These are phyloP conservation scores for Fistulinella cinereoalba DNA, from an alignment of 1,284 basidiomycete species.

Conservation along the genomic window DNA sequence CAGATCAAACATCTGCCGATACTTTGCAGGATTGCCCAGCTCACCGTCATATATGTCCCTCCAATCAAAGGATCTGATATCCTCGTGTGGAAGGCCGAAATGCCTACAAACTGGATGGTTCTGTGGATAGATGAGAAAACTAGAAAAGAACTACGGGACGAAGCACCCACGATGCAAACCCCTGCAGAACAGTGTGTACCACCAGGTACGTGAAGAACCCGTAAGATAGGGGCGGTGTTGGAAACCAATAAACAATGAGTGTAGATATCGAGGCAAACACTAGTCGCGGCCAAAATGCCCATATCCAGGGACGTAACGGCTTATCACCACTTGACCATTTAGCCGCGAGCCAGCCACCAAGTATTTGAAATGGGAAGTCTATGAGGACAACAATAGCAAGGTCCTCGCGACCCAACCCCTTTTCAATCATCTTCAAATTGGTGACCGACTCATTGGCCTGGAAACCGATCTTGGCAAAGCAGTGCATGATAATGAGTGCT, in stretches of 20 bases:
- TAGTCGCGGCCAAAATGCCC: conserved; percentile 88
- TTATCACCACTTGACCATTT: conserved; percentile 81
- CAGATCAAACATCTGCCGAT: conserved; percentile 7
- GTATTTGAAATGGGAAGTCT: conserved; percentile 97
- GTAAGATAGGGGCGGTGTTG: conserved; percentile 67
- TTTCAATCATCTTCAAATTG: conserved; percentile 94
- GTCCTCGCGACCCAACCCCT: conserved; percentile 94
- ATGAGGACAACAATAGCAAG: conserved; percentile 92
- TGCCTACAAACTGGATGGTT: conserved; percentile 97
- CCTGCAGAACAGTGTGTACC: conserved; percentile 78
- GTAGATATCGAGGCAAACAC: conserved; percentile 74
- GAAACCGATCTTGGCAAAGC: conserved; percentile 95
- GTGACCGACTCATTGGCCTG: conserved; percentile 94
- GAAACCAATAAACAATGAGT: conserved; percentile 83
- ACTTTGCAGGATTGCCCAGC: conserved; percentile 22
- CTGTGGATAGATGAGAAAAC: conserved; percentile 39
- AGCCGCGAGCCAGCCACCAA: conserved; percentile 95
- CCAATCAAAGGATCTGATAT: conserved; percentile 97
- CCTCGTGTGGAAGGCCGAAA: conserved; percentile 96
- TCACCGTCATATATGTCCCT: conserved; percentile 96
- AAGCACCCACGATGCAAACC: conserved; percentile 74
- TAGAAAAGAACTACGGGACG: background rate
- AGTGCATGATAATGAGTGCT: conserved; percentile 82
- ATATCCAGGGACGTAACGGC: conserved; percentile 84
- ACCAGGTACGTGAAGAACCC: conserved; percentile 84